A percentile compares a stretch with the other conserved stretches of the same genome.
These are phyloP conservation scores for Boechera divaricarpa DNA, from an alignment of 345 rosid species.

Conservation along the genomic window DNA sequence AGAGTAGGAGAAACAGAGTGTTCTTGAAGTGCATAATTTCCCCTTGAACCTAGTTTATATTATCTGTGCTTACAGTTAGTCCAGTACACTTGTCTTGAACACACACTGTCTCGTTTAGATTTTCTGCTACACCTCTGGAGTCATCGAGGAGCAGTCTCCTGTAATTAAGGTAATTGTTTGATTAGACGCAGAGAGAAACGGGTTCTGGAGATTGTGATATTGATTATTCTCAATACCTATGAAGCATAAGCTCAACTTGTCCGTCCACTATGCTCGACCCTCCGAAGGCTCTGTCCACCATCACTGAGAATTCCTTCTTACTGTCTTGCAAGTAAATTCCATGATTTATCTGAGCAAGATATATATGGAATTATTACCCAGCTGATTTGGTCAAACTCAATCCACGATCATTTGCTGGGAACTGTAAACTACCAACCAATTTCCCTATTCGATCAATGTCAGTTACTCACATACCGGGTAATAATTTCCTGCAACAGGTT, in stretches of 20 bases:
- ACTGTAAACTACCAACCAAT: conserved; percentile 19
- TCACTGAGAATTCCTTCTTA: conserved; percentile 78
- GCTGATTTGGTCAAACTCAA: conserved; percentile 29
- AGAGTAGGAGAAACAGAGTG: conserved; percentile 25
- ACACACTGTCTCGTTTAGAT: conserved; percentile 88
- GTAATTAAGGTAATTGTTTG: conserved; percentile 32
- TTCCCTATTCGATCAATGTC: conserved; percentile 5
- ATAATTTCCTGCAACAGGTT: conserved; percentile 94
- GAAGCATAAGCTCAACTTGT: conserved; percentile 95
- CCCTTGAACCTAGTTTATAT: conserved; percentile 12
- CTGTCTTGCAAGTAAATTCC: conserved; percentile 84
- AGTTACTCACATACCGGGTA: conserved; percentile 71
- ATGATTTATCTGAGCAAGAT: conserved; percentile 72
- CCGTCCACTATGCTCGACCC: conserved; percentile 93
- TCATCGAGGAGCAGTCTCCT: conserved; percentile 96
- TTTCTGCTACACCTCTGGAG: conserved; percentile 87
- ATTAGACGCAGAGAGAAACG: conserved; percentile 28
- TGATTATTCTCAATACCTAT: conserved; percentile 57
- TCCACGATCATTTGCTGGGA: conserved; percentile 29
- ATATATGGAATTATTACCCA: conserved; percentile 6
- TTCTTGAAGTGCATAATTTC: not conserved
- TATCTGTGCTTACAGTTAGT: conserved; percentile 61
- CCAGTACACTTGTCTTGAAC: conserved; percentile 71
- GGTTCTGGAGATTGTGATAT: conserved; percentile 1
- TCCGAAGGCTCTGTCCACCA: conserved; percentile 91